A percentile compares a stretch with the other conserved stretches of the same genome.
phyloP scores from a whole-genome alignment of 257 asterid species.

The Datura wrightii region DNA sequence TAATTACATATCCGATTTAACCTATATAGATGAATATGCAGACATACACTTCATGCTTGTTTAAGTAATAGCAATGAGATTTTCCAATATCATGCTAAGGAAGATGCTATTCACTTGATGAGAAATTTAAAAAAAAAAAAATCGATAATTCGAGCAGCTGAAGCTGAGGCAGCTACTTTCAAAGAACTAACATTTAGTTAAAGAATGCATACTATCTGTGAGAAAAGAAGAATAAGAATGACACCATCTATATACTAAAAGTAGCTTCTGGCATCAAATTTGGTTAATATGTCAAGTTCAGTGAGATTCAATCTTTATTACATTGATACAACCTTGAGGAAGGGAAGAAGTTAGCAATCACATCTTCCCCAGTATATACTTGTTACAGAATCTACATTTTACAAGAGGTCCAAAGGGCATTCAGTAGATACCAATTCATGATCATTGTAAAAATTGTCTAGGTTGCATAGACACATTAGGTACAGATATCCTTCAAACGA shows the following conservation, averaged over 20 bases:
- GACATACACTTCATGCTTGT: too few species aligned
- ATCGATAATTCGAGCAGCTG: not conserved
- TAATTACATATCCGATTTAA: not conserved
- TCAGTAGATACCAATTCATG: conserved; percentile 11
- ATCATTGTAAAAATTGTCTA: not conserved
- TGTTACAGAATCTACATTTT: conserved; percentile 21
- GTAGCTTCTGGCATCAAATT: not conserved
- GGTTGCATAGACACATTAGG: not conserved
- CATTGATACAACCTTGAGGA: conserved; percentile 15
- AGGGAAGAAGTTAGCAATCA: not conserved
- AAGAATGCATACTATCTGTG: not conserved
- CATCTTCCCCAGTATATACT: not conserved
- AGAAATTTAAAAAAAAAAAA: not conserved
- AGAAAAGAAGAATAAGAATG: not conserved
- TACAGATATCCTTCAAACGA: conserved; percentile 1
- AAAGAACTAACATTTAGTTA: not conserved
- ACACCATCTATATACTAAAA: not conserved
- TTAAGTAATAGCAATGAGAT: not conserved
- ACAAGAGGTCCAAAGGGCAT: not conserved
- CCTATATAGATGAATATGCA: not conserved
- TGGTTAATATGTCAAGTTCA: not conserved
- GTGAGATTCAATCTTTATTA: conserved; percentile 4
- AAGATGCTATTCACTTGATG: not conserved
- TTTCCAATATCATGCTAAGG: not conserved
- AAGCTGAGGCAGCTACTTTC: not conserved